A percentile compares a stretch with the other conserved stretches of the same genome.
Evolutionary conservation across 148 eudicot species (phyloP).

Genomic region (Agrostemma githago): DNA sequence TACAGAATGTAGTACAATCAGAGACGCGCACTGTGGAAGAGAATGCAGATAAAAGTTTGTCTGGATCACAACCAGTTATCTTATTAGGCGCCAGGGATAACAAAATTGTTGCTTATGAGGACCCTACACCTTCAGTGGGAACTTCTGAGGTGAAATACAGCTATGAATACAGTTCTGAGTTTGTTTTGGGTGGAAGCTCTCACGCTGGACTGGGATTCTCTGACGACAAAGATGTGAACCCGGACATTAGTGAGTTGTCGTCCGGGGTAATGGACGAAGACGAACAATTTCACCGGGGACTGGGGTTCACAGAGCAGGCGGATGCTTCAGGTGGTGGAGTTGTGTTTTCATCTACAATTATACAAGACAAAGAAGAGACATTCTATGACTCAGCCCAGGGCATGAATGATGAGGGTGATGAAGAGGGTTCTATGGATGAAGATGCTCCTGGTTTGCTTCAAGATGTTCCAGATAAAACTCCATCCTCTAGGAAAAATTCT

Average conservation of each 20-base stretch:
- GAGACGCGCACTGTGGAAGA: slow-evolving; percentile 13
- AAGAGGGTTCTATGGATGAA: slow-evolving; percentile 20
- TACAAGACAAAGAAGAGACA: slow-evolving; percentile 30
- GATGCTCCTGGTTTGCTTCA: slow-evolving; percentile 28
- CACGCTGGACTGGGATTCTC: slow-evolving; percentile 36
- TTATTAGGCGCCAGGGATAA: slow-evolving; percentile 44
- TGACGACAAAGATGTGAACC: slow-evolving; percentile 24
- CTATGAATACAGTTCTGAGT: slow-evolving; percentile 48
- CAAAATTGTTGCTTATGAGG: slow-evolving; percentile 48
- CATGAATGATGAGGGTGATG: slow-evolving; percentile 39
- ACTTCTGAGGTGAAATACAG: slow-evolving; percentile 36
- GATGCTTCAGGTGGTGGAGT: slow-evolving; percentile 25
- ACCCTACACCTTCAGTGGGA: slow-evolving; percentile 35
- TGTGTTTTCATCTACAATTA: slow-evolving; percentile 18
- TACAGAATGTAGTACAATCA: slow-evolving; percentile 40
- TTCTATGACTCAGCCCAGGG: slow-evolving; percentile 33
- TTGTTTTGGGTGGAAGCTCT: slow-evolving; percentile 54
- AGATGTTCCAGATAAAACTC: slow-evolving; percentile 30
- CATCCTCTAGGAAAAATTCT: slow-evolving; percentile 43
- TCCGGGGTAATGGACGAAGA: slow-evolving; percentile 26
- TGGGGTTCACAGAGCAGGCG: slow-evolving; percentile 55
- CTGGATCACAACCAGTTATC: slow-evolving; percentile 37
- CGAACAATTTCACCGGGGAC: slow-evolving; percentile 45
- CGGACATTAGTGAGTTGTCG: slow-evolving; percentile 22
- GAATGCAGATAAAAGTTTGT: slow-evolving; percentile 26